These are phyloP conservation scores for Coemansia sp. DNA, from an alignment of 192 early-diverging fungal species.

Conservation along the genomic window DNA sequence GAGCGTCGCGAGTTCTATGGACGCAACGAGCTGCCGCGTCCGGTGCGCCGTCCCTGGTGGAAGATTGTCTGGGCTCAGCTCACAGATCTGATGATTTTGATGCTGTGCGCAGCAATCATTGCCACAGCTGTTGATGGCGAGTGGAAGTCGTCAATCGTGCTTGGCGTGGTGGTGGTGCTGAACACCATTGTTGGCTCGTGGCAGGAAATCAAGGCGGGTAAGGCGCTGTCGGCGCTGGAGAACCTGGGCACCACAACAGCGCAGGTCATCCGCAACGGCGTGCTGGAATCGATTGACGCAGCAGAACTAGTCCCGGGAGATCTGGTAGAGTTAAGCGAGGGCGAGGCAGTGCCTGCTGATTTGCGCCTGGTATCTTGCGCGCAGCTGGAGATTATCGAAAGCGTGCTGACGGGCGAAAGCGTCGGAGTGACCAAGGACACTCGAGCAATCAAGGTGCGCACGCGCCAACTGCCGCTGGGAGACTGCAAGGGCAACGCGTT, in stretches of 20 bases:
- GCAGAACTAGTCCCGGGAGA: constrained; percentile 84
- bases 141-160: constrained; percentile 76
- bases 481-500: constrained; percentile 97
- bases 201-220: constrained; percentile 95
- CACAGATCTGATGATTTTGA: constrained; percentile 93
- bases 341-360: constrained; percentile 88
- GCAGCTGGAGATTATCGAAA: constrained; percentile 68
- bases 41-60: constrained; percentile 68
- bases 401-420: constrained; percentile 73
- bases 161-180: constrained; percentile 79
- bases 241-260: constrained; percentile 79
- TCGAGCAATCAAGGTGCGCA: constrained; percentile 51
- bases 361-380: constrained; percentile 67
- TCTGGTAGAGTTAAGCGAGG: constrained; percentile 77
- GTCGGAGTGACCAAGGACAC: constrained; percentile 66
- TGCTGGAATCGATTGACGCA: constrained; percentile 73
- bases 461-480: constrained; percentile 64
- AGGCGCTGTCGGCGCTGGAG: constrained; percentile 86
- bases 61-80: constrained; percentile 86
- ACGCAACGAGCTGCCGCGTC: constrained; percentile 76
- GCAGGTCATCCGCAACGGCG: constrained; percentile 75
- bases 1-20: constrained; percentile 80
- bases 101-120: constrained; percentile 78
- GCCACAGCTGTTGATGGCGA: constrained; percentile 83
- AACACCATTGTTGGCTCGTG: constrained; percentile 91